These are phyloP conservation scores for Trichoderma breve DNA, from an alignment of 2,329 filamentous ascomycete species.

Conservation along the genomic window DNA sequence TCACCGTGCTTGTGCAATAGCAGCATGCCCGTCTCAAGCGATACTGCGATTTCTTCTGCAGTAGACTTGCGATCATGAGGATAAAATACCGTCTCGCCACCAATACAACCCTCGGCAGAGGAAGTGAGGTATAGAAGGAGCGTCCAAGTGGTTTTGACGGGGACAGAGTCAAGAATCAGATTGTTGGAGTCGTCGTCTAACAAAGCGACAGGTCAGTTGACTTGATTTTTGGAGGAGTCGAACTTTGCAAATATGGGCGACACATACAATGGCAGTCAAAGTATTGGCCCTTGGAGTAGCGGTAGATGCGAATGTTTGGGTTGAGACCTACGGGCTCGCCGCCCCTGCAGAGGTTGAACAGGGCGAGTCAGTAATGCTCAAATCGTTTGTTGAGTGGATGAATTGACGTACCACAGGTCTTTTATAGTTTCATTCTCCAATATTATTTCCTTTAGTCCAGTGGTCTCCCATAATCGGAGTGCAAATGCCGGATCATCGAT, in stretches of 20 bases:
- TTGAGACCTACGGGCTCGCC: constrained; percentile 82
- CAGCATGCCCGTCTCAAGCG: constrained; percentile 78
- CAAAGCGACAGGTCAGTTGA: neutral
- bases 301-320: constrained; percentile 84
- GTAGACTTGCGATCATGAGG: constrained; percentile 60
- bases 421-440: constrained; percentile 40
- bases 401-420: constrained; percentile 44
- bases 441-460: constrained; percentile 65
- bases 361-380: neutral
- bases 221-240: neutral
- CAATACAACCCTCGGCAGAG: constrained; percentile 68
- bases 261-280: constrained; percentile 86
- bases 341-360: constrained; percentile 58
- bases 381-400: neutral
- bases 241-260: neutral
- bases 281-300: constrained; percentile 82
- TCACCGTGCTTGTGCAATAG: constrained; percentile 86
- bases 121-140: constrained; percentile 84
- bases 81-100: constrained; percentile 92
- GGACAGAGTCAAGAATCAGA: constrained; percentile 45
- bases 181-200: constrained; percentile 84
- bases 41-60: constrained; percentile 67
- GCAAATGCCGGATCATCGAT: constrained; percentile 75
- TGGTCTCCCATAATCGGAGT: constrained; percentile 70
- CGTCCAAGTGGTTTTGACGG: constrained; percentile 76